Conservation (phyloP, 345 rosid genomes). For the Ricinus communis region DNA sequence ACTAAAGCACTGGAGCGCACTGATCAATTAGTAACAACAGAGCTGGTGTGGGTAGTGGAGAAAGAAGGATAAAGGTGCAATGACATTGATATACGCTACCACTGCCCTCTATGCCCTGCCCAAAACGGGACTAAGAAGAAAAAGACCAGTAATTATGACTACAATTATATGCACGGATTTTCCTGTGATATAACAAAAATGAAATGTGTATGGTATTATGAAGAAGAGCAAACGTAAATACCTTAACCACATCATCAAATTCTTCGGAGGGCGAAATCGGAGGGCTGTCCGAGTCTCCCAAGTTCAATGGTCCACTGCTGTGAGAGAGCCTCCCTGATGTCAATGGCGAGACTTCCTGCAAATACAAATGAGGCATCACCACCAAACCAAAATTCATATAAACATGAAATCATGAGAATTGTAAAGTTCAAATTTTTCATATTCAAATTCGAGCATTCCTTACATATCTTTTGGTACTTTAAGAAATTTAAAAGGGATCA, state of each 20-base stretch:
- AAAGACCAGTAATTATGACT: too few species aligned
- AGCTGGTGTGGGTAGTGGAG: conserved; percentile 3
- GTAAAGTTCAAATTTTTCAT: not conserved
- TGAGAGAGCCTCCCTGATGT: conserved; percentile 94
- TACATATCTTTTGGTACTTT: too few species aligned
- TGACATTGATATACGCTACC: not conserved
- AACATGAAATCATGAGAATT: not conserved
- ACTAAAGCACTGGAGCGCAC: conserved; percentile 7
- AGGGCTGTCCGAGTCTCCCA: conserved; percentile 68
- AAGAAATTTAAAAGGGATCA: too few species aligned
- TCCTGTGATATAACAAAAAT: too few species aligned
- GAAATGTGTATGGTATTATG: not conserved
- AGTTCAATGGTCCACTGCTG: conserved; percentile 84
- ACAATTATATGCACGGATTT: too few species aligned
- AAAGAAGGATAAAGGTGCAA: conserved; percentile 20
- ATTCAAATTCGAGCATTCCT: too few species aligned
- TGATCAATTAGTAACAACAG: conserved; percentile 2
- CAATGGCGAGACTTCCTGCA: conserved; percentile 89
- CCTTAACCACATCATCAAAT: conserved; percentile 90
- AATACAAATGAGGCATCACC: not conserved
- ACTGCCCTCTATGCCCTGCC: not conserved
- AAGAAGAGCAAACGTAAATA: conserved; percentile 12
- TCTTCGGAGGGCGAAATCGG: conserved; percentile 87
- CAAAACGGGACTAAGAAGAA: too few species aligned
- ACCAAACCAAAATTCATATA: too few species aligned